Evolutionary conservation across 371 early-diverging fungal species (phyloP).

Genomic region (Mortierella sp.): DNA sequence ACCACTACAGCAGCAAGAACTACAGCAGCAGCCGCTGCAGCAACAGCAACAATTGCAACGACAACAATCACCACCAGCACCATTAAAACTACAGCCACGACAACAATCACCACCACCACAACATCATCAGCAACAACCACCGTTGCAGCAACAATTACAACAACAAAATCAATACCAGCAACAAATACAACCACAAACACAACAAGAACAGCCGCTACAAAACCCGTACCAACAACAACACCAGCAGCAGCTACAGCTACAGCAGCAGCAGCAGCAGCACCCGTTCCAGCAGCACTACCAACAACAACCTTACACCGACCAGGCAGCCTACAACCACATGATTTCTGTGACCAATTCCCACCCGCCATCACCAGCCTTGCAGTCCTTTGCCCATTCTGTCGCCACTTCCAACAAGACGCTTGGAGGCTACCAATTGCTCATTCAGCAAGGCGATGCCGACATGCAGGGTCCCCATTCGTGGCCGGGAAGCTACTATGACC

Average conservation of each 20-base stretch:
- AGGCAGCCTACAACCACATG: neutral
- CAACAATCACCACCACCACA: neutral
- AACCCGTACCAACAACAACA: neutral
- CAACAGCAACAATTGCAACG: neutral
- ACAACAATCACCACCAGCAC: neutral
- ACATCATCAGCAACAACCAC: neutral
- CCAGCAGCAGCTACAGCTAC: neutral
- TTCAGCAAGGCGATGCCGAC: neutral
- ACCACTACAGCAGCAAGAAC: too few relatives aligned
- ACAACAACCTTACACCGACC: neutral
- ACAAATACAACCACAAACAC: neutral
- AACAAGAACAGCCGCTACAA: neutral
- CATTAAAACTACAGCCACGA: neutral
- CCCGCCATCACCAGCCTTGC: neutral
- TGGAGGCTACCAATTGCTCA: neutral
- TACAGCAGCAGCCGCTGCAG: neutral
- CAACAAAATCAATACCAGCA: too few relatives aligned
- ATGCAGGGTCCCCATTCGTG: slow-evolving; percentile 3
- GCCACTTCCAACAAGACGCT: neutral
- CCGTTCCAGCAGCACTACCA: neutral
- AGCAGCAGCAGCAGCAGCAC: neutral
- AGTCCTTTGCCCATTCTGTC: neutral
- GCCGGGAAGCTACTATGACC: slow-evolving; percentile 5
- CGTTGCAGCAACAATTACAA: neutral
- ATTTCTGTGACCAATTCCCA: neutral